A percentile compares a stretch with the other conserved stretches of the same genome.
These are phyloP conservation scores for Salvia miltiorrhiza DNA, from an alignment of 257 asterid genomes.

Conservation along the genomic window DNA sequence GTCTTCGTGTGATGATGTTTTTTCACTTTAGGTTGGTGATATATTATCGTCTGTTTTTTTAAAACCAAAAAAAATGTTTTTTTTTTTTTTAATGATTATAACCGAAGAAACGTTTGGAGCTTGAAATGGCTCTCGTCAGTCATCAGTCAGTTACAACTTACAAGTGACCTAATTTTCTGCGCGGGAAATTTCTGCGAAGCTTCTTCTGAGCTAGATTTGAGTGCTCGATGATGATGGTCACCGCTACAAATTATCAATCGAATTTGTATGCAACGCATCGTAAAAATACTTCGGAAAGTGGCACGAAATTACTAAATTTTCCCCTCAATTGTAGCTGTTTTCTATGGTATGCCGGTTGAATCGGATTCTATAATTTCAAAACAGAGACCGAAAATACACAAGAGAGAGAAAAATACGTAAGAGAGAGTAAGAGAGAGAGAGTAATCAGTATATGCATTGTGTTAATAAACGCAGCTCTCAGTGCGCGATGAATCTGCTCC, in stretches of 20 bases:
- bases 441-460: not conserved
- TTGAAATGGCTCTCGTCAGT: too few species aligned
- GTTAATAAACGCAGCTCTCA: conserved; percentile 21
- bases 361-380: conserved; percentile 21
- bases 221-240: not conserved
- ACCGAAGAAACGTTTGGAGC: too few species aligned
- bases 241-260: not conserved
- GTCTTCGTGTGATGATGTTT: too few species aligned
- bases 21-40: too few species aligned
- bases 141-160: not conserved
- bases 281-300: not conserved
- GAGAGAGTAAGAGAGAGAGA: not conserved
- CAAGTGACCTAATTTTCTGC: not conserved
- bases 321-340: conserved; percentile 12
- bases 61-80: too few species aligned
- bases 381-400: not conserved
- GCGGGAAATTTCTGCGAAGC: conserved; percentile 25
- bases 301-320: not conserved
- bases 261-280: not conserved
- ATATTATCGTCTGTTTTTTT: too few species aligned
- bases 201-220: not conserved
- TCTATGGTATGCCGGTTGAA: conserved; percentile 19
- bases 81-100: too few species aligned
- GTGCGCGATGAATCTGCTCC: not conserved
- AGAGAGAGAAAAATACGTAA: not conserved